Conservation (phyloP, 179 eudicot species). For the Dionaea muscipula region DNA sequence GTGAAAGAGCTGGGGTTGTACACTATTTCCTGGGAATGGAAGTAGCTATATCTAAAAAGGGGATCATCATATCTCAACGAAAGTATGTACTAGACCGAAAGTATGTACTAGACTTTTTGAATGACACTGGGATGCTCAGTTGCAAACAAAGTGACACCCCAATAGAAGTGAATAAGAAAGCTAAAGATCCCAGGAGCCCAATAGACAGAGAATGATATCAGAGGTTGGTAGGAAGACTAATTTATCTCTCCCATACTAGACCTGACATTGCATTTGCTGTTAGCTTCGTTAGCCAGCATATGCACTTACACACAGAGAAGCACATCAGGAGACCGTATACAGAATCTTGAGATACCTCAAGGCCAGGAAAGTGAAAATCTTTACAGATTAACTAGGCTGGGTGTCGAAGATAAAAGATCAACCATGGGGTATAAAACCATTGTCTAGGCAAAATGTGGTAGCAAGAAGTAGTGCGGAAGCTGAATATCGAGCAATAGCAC, state of each 20-base stretch:
- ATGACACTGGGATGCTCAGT: background rate
- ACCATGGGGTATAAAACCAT: background rate
- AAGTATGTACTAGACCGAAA: too few species aligned
- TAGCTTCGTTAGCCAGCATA: background rate
- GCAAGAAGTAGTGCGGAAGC: slow-evolving; percentile 3
- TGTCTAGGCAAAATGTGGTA: background rate
- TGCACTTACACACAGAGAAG: background rate
- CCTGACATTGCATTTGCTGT: background rate
- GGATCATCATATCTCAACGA: background rate
- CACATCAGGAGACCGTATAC: too few species aligned
- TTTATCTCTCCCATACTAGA: too few species aligned
- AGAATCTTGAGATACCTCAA: background rate
- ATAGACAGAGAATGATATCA: background rate
- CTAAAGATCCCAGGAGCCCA: background rate
- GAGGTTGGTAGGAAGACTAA: background rate
- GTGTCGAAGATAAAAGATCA: background rate
- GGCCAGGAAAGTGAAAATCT: background rate
- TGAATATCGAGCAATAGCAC: background rate
- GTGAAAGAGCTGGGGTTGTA: background rate
- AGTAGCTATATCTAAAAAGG: background rate
- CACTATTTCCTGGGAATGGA: background rate
- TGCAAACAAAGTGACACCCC: background rate
- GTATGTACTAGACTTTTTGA: background rate
- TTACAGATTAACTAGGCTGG: slow-evolving; percentile 7
- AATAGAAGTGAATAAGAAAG: too few species aligned